Evolutionary conservation across 768 basidiomycete genomes (phyloP).

Genomic region (Hygrophorus russula): DNA sequence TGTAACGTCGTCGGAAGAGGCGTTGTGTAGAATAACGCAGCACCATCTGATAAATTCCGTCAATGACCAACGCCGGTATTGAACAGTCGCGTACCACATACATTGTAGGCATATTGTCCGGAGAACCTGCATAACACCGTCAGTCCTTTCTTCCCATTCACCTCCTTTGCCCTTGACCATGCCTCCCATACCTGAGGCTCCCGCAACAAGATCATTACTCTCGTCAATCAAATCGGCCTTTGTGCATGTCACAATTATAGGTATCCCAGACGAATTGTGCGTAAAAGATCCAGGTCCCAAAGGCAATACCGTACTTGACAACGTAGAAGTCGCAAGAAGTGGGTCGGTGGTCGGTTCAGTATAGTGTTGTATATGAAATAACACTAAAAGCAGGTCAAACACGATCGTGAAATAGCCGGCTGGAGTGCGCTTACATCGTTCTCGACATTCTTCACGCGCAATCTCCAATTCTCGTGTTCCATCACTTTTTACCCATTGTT

Average conservation of each 20-base stretch:
- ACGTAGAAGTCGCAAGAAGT: constrained; percentile 45
- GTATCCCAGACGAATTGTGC: constrained; percentile 77
- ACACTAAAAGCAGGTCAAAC: constrained; percentile 38
- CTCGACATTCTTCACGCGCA: constrained; percentile 67
- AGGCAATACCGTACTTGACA: constrained; percentile 65
- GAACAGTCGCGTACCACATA: constrained; percentile 27
- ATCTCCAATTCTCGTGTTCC: constrained; percentile 62
- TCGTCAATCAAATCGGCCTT: constrained; percentile 93
- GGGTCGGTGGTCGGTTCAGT: constrained; percentile 67
- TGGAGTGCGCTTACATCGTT: constrained; percentile 54
- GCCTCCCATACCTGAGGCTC: constrained; percentile 74
- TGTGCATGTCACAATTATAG: constrained; percentile 82
- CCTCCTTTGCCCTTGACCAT: constrained; percentile 89
- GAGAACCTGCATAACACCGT: constrained; percentile 91
- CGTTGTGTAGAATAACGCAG: constrained; percentile 85
- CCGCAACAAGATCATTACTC: constrained; percentile 57
- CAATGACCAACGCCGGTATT: neutral
- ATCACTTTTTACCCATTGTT: constrained; percentile 68
- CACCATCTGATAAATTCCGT: constrained; percentile 57
- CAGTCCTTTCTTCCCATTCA: constrained; percentile 93
- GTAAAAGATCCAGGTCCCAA: constrained; percentile 79
- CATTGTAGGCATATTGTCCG: constrained; percentile 89
- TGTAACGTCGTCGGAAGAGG: constrained; percentile 65
- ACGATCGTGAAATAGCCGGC: neutral
- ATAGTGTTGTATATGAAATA: constrained; percentile 85